These are phyloP conservation scores for Paraconiothyrium brasiliense DNA, from an alignment of 2,329 filamentous ascomycete species.

Conservation along the genomic window DNA sequence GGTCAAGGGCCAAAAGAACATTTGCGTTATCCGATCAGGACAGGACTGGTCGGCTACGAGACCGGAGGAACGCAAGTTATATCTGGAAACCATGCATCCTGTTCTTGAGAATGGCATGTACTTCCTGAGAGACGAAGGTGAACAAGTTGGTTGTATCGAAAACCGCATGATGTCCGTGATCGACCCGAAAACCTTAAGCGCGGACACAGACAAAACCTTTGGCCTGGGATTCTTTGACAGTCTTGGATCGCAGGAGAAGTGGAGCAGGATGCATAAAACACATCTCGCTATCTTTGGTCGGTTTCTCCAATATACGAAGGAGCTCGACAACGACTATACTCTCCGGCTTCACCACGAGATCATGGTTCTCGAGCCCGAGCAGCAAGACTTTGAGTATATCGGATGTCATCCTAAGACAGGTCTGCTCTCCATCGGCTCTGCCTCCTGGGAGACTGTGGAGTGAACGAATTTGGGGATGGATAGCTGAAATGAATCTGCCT, in stretches of 20 bases:
- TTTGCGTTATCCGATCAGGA: conserved; percentile 57
- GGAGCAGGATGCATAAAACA: conserved; percentile 53
- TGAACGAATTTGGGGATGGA: neutral
- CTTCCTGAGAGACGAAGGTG: conserved; percentile 55
- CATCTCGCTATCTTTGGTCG: conserved; percentile 55
- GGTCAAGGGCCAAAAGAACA: conserved; percentile 52
- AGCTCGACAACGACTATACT: conserved; percentile 47
- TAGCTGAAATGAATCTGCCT: neutral
- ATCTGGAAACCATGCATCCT: conserved; percentile 58
- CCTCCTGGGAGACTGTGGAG: neutral
- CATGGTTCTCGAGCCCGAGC: conserved; percentile 49
- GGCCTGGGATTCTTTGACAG: conserved; percentile 56
- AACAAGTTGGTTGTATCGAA: conserved; percentile 55
- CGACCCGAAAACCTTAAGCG: conserved; percentile 2
- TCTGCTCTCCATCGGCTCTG: conserved; percentile 31
- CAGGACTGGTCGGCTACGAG: conserved; percentile 57
- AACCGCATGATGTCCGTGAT: conserved; percentile 30
- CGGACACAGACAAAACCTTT: conserved; percentile 48
- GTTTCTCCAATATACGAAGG: conserved; percentile 52
- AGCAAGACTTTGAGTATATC: conserved; percentile 57
- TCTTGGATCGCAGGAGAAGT: conserved; percentile 52
- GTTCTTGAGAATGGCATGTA: conserved; percentile 56
- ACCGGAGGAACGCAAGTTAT: conserved; percentile 54
- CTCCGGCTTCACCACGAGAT: conserved; percentile 56
- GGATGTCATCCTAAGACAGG: conserved; percentile 50